phyloP scores from a whole-genome alignment of 2,329 filamentous ascomycete species.

The Catunica adiposa region DNA sequence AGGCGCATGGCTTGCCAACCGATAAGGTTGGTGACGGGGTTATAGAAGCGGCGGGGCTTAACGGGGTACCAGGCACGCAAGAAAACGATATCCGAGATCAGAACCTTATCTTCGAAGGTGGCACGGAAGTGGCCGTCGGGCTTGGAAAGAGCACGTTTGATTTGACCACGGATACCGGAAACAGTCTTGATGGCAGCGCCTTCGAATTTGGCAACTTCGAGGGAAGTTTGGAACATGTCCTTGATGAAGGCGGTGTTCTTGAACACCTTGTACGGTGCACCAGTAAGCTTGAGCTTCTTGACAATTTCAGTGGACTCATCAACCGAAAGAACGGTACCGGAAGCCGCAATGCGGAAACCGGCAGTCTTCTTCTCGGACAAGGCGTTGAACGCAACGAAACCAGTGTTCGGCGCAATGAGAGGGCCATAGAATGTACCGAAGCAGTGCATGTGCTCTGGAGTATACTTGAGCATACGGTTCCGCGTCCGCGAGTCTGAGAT shows the following conservation, averaged over 20 bases:
- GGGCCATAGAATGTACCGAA: constrained; percentile 92
- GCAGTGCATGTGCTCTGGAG: constrained; percentile 98
- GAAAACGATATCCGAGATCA: constrained; percentile 94
- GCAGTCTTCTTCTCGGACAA: constrained; percentile 62
- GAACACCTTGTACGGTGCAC: constrained; percentile 91
- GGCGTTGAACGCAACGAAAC: constrained; percentile 85
- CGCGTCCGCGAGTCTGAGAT: constrained; percentile 85
- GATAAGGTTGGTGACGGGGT: constrained; percentile 83
- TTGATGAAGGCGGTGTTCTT: constrained; percentile 98
- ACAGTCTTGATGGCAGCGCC: constrained; percentile 92
- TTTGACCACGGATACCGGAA: constrained; percentile 86
- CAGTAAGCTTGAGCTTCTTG: constrained; percentile 96
- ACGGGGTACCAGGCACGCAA: constrained; percentile 93
- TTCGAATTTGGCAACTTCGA: constrained; percentile 97
- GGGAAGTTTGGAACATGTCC: constrained; percentile 86
- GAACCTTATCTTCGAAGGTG: constrained; percentile 95
- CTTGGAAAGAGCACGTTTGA: constrained; percentile 86
- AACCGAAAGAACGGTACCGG: constrained; percentile 81
- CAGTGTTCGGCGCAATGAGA: constrained; percentile 85
- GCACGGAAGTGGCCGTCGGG: constrained; percentile 92
- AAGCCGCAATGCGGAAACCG: constrained; percentile 87
- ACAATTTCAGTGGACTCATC: constrained; percentile 95
- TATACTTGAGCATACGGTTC: constrained; percentile 98
- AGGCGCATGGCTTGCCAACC: constrained; percentile 90
- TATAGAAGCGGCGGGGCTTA: constrained; percentile 91